phyloP scores from a whole-genome alignment of 306 rosid species.

The Vachellia collinsii region DNA sequence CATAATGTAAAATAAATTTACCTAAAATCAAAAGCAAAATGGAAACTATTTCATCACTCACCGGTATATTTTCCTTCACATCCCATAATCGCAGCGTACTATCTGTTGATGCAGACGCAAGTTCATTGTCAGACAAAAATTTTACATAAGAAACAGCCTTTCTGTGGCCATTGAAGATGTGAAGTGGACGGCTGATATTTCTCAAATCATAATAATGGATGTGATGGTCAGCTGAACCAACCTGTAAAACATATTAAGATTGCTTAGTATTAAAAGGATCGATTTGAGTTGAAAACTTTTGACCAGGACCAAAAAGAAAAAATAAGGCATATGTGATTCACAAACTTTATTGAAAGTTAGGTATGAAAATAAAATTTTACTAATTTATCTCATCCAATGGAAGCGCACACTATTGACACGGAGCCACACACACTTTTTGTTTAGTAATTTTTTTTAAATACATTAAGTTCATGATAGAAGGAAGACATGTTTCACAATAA shows the following conservation, averaged over 20 bases:
- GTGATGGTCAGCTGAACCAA: slow-evolving; percentile 98
- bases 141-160: slow-evolving; percentile 95
- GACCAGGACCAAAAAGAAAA: slow-evolving; percentile 1
- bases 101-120: slow-evolving; percentile 96
- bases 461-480: background rate
- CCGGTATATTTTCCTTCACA: slow-evolving; percentile 81
- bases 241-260: slow-evolving; percentile 48
- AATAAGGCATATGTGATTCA: background rate
- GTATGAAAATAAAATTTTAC: background rate
- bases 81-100: slow-evolving; percentile 94
- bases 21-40: slow-evolving; percentile 5
- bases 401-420: slow-evolving; percentile 11
- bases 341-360: slow-evolving; percentile 9
- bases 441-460: background rate
- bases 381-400: slow-evolving; percentile 5
- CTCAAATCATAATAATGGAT: slow-evolving; percentile 95
- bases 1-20: slow-evolving; percentile 28
- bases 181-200: slow-evolving; percentile 80
- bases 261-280: slow-evolving; percentile 10
- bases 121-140: slow-evolving; percentile 87
- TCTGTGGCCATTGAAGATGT: slow-evolving; percentile 87
- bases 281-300: slow-evolving; percentile 9
- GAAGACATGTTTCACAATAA: slow-evolving; percentile 7
- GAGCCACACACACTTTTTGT: background rate
- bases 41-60: slow-evolving; percentile 47